Conservation (phyloP, 306 rosid genomes). For the Pachyrhizus erosus region DNA sequence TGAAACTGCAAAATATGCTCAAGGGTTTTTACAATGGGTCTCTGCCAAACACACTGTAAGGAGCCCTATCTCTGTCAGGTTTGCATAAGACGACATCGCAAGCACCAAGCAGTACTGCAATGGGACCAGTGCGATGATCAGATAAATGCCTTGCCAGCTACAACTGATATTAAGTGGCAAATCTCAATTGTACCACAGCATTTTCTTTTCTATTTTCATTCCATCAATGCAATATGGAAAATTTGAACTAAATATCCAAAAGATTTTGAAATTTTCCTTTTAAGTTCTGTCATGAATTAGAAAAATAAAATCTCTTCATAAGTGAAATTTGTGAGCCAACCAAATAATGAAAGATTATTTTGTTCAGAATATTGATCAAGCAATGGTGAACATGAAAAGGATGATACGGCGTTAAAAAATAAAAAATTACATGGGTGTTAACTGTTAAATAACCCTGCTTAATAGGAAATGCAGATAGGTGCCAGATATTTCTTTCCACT, state of each 20-base stretch:
- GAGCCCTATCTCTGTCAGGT: conserved; percentile 60
- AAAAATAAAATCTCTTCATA: not conserved
- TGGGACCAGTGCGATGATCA: conserved; percentile 9
- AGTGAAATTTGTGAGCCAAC: not conserved
- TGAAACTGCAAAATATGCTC: conserved; percentile 48
- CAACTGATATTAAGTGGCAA: not conserved
- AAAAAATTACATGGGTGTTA: not conserved
- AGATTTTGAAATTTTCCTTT: not conserved
- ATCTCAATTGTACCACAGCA: not conserved
- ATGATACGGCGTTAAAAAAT: not conserved
- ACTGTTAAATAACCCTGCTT: not conserved
- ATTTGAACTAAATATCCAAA: conserved; percentile 16
- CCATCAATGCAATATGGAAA: not conserved
- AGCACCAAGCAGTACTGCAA: conserved; percentile 38
- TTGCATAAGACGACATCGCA: conserved; percentile 44
- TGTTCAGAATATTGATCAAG: not conserved
- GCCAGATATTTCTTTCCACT: not conserved
- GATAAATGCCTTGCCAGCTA: conserved; percentile 28
- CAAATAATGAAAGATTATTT: not conserved
- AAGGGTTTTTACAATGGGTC: conserved; percentile 65
- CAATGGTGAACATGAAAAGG: no score
- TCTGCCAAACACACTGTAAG: conserved; percentile 54
- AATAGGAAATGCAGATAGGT: not conserved
- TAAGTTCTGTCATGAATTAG: not conserved
- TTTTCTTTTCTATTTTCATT: conserved; percentile 26